A percentile compares a stretch with the other conserved stretches of the same genome.
Evolutionary conservation across 1,139 yeast species (phyloP).

Genomic region (Yamadazyma aaseri): DNA sequence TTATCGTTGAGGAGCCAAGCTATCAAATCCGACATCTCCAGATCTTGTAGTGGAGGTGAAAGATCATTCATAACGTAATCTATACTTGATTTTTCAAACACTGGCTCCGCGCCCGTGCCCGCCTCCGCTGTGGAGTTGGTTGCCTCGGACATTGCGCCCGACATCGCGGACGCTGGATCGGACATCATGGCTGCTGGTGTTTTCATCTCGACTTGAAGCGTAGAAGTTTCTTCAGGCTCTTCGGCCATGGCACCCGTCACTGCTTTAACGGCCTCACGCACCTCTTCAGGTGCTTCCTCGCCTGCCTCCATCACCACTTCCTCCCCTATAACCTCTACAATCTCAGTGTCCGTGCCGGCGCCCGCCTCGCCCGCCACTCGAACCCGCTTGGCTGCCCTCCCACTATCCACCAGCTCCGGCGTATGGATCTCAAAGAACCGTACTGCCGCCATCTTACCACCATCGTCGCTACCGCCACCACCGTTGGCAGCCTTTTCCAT

Average conservation of each 20-base stretch:
- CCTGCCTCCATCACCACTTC: no score
- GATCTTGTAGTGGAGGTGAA: constrained; percentile 1
- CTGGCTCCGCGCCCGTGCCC: not conserved
- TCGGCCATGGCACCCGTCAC: no score
- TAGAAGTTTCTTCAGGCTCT: no score
- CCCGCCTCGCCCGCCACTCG: not conserved
- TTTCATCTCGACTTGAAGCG: no score
- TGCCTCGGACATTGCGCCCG: not conserved
- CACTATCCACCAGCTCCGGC: constrained; percentile 2
- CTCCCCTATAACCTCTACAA: no score
- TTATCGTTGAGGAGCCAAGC: constrained; percentile 11
- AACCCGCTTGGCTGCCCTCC: not conserved
- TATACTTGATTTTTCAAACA: constrained; percentile 3
- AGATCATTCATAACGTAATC: constrained; percentile 4
- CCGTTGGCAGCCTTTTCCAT: constrained; percentile 11
- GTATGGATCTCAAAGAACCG: constrained; percentile 11
- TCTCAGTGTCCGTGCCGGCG: no score
- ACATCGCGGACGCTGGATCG: not conserved
- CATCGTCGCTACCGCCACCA: no score
- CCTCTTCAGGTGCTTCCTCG: no score
- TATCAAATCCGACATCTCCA: constrained; percentile 8
- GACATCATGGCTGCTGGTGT: no score
- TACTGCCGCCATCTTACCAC: no score
- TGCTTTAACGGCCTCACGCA: no score
- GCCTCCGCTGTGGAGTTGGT: no score